Conservation (phyloP, 2,329 filamentous ascomycete genomes). For the Cercospora sp. region DNA sequence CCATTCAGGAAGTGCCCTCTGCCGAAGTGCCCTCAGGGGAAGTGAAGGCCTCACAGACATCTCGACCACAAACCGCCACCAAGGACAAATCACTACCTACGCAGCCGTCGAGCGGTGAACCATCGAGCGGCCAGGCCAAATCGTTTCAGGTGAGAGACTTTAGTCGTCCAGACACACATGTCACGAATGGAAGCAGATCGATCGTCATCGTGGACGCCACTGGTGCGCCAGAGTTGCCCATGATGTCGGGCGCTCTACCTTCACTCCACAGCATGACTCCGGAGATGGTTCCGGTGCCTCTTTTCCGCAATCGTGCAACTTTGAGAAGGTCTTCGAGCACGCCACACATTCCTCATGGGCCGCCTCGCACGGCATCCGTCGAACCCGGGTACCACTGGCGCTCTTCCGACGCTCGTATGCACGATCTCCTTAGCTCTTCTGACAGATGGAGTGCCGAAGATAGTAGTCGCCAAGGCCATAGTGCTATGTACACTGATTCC, state of each 20-base stretch:
- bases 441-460: slow-evolving; percentile 27
- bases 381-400: slow-evolving; percentile 15
- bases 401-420: slow-evolving; percentile 28
- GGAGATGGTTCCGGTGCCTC: slow-evolving; percentile 31
- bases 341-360: not conserved
- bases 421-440: slow-evolving; percentile 30
- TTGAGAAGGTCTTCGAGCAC: not conserved
- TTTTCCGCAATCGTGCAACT: slow-evolving; percentile 26
- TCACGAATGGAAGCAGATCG: slow-evolving; percentile 82
- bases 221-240: slow-evolving; percentile 50
- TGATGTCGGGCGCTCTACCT: slow-evolving; percentile 29
- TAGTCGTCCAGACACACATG: slow-evolving; percentile 47
- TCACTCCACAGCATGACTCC: slow-evolving; percentile 32
- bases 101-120: not conserved
- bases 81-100: slow-evolving; percentile 15
- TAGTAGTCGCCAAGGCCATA: slow-evolving; percentile 8
- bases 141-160: slow-evolving; percentile 26
- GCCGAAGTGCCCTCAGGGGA: slow-evolving; percentile 6
- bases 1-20: slow-evolving; percentile 9
- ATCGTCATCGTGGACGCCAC: slow-evolving; percentile 81
- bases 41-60: slow-evolving; percentile 5
- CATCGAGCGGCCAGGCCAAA: slow-evolving; percentile 2
- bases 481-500: slow-evolving; percentile 4
- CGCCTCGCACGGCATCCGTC: slow-evolving; percentile 14
- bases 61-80: slow-evolving; percentile 21